phyloP scores from a whole-genome alignment of 1,284 basidiomycete genomes.

The Microbotryum scabiosae region DNA sequence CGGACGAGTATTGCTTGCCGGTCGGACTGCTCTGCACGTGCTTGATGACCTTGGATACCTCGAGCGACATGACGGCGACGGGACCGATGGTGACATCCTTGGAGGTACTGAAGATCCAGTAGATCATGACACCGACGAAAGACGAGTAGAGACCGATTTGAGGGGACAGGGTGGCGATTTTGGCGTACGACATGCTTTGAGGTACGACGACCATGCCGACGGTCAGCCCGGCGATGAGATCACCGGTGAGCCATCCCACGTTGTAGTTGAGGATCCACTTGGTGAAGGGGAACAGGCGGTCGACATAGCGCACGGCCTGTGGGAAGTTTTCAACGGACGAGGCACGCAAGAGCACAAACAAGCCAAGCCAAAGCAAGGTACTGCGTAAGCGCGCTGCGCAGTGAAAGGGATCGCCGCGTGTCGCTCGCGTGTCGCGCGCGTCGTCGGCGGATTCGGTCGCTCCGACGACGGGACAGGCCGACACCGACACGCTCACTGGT shows the following conservation, averaged over 20 bases:
- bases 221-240: conserved; percentile 38
- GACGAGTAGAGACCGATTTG: conserved; percentile 95
- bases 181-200: conserved; percentile 43
- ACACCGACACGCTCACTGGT: background rate
- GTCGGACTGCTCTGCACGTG: conserved; percentile 48
- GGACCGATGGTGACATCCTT: conserved; percentile 84
- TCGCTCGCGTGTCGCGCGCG: background rate
- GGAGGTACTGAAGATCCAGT: conserved; percentile 77
- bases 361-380: too few relatives aligned
- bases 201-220: conserved; percentile 27
- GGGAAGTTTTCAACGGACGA: background rate
- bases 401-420: background rate
- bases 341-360: background rate
- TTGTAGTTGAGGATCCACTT: conserved; percentile 41
- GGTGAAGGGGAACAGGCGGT: conserved; percentile 38
- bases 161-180: conserved; percentile 74
- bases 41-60: conserved; percentile 54
- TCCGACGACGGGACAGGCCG: too few relatives aligned
- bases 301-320: conserved; percentile 31
- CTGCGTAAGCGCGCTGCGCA: too few relatives aligned
- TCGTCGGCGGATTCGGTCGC: too few relatives aligned
- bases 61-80: conserved; percentile 40
- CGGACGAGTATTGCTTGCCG: conserved; percentile 38
- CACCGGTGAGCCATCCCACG: conserved; percentile 38
- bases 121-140: conserved; percentile 58